These are phyloP conservation scores for Juglanconis oblonga DNA, from an alignment of 2,329 filamentous ascomycete species.

Conservation along the genomic window DNA sequence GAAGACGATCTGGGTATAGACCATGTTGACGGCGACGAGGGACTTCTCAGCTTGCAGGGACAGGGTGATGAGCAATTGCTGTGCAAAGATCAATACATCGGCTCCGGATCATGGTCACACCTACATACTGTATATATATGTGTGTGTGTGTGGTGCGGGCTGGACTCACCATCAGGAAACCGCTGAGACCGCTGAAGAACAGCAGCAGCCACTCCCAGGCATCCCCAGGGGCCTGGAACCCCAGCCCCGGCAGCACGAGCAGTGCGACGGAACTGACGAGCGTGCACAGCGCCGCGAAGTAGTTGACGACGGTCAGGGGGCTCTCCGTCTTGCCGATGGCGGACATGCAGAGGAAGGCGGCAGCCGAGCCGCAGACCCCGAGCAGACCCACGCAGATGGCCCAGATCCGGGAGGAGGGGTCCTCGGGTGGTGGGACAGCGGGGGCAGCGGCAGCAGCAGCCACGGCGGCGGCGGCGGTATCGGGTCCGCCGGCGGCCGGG, in stretches of 20 bases:
- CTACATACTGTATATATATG: neutral
- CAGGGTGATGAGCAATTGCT: conserved; percentile 10
- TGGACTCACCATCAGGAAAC: conserved; percentile 3
- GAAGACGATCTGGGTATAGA: conserved; percentile 9
- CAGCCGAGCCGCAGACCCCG: conserved; percentile 9
- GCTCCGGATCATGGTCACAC: neutral
- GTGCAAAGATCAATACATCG: neutral
- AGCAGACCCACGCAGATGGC: neutral
- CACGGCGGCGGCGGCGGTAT: neutral
- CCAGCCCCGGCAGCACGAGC: neutral
- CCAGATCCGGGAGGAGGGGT: neutral
- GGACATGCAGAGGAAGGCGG: conserved; percentile 8
- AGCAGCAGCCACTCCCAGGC: conserved; percentile 5
- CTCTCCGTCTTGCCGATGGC: conserved; percentile 3
- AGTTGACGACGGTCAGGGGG: conserved; percentile 7
- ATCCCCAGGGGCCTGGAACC: neutral
- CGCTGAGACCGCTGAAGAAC: conserved; percentile 6
- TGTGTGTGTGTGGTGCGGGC: neutral
- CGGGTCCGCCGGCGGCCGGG: neutral
- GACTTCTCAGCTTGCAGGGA: conserved; percentile 8
- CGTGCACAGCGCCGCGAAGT: conserved; percentile 6
- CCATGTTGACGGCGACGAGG: conserved; percentile 8
- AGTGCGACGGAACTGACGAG: neutral
- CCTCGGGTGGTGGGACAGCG: no score
- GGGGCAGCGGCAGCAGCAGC: no score